Conservation (phyloP, 768 basidiomycete genomes). For the Boletellus ananiceps region DNA sequence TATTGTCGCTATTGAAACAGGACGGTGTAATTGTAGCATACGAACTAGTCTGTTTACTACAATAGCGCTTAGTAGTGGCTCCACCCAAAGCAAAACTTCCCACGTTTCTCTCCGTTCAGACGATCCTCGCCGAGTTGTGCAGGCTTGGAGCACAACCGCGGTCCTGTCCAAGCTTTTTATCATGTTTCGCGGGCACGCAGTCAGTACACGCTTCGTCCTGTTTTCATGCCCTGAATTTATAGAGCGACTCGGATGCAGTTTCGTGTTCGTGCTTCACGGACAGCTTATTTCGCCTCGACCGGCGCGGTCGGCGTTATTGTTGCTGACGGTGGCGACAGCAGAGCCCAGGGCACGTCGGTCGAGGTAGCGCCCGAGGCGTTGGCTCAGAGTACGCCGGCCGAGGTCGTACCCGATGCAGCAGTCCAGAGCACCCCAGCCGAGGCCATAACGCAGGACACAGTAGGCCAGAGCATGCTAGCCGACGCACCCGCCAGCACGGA, state of each 20-base stretch:
- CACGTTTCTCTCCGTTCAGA: slow-evolving; percentile 17
- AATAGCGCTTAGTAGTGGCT: no score
- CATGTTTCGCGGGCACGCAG: slow-evolving; percentile 25
- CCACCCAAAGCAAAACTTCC: not conserved
- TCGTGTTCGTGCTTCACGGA: slow-evolving; percentile 28
- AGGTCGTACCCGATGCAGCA: no score
- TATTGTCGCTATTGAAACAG: not conserved
- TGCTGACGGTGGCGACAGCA: slow-evolving; percentile 9
- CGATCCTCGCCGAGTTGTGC: slow-evolving; percentile 5
- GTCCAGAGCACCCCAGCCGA: not conserved
- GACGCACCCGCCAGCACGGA: not conserved
- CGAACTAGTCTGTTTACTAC: not conserved
- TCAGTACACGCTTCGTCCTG: slow-evolving; percentile 6
- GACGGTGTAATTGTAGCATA: not conserved
- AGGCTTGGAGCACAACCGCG: not conserved
- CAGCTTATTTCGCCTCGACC: slow-evolving; percentile 16
- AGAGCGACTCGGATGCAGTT: slow-evolving; percentile 8
- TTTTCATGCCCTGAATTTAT: not conserved
- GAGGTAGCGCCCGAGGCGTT: not conserved
- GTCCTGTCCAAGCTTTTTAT: not conserved
- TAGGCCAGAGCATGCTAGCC: no score
- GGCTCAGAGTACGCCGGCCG: no score
- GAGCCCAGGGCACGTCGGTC: slow-evolving; percentile 1
- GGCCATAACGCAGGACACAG: not conserved
- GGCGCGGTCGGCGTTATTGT: slow-evolving; percentile 16